phyloP scores from a whole-genome alignment of 2,329 filamentous ascomycete species.

The Esteya vermicola region DNA sequence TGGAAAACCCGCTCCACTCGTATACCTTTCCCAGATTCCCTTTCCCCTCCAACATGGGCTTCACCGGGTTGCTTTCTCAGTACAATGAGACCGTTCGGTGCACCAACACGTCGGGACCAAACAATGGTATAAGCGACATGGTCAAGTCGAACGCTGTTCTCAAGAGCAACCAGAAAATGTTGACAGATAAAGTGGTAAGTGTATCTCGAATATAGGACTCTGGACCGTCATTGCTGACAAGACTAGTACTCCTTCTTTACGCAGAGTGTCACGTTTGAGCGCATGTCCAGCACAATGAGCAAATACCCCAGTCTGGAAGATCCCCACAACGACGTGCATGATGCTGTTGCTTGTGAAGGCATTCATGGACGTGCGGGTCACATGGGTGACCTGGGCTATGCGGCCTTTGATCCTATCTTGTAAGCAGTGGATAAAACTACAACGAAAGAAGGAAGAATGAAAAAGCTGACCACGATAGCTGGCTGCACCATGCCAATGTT shows the following conservation, averaged over 20 bases:
- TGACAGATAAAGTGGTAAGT: constrained; percentile 15
- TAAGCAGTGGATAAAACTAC: constrained; percentile 14
- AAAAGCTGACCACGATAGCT: background rate
- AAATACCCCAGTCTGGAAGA: constrained; percentile 26
- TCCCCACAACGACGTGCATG: constrained; percentile 29
- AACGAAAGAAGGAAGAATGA: background rate
- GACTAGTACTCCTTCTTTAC: constrained; percentile 27
- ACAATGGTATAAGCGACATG: constrained; percentile 25
- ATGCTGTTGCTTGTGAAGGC: constrained; percentile 20
- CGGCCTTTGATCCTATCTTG: constrained; percentile 33
- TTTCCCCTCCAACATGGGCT: constrained; percentile 14
- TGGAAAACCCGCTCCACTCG: constrained; percentile 35
- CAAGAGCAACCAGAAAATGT: constrained; percentile 12
- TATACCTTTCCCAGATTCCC: constrained; percentile 34
- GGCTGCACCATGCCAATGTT: constrained; percentile 36
- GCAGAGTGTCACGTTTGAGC: constrained; percentile 20
- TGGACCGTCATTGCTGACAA: background rate
- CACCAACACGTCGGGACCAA: constrained; percentile 16
- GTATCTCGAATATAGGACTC: background rate
- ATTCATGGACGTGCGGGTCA: constrained; percentile 14
- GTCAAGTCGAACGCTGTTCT: constrained; percentile 10
- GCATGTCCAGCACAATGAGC: constrained; percentile 25
- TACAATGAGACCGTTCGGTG: constrained; percentile 26
- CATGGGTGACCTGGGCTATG: constrained; percentile 23
- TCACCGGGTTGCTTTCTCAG: constrained; percentile 15